A percentile compares a stretch with the other conserved stretches of the same genome.
Conservation (phyloP, 192 early-diverging fungal genomes). For the Backusella tarrabulga region DNA sequence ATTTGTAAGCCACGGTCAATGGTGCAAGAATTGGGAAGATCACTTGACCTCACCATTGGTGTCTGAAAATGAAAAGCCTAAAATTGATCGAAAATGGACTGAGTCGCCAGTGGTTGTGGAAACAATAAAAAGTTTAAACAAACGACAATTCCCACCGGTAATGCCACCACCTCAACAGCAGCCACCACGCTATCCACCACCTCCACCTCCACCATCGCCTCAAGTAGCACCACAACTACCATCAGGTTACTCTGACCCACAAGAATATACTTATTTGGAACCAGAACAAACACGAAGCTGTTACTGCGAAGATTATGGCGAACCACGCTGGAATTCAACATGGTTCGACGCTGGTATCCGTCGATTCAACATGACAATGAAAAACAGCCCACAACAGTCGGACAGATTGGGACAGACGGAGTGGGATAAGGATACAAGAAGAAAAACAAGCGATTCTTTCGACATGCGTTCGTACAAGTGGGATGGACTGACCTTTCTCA, state of each 20-base stretch:
- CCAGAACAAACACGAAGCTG: constrained; percentile 23
- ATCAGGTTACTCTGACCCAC: neutral
- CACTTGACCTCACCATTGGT: neutral
- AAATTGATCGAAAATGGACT: constrained; percentile 2
- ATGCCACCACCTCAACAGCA: neutral
- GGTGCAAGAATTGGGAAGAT: constrained; percentile 30
- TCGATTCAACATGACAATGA: constrained; percentile 22
- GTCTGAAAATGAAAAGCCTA: neutral
- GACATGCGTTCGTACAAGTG: constrained; percentile 39
- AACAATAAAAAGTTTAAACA: neutral
- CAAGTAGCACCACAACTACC: neutral
- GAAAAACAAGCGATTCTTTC: neutral
- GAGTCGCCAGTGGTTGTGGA: neutral
- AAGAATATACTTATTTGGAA: neutral
- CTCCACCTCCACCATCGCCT: neutral
- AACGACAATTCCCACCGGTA: neutral
- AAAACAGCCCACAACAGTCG: constrained; percentile 8
- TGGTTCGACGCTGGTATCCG: constrained; percentile 27
- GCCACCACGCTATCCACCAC: neutral
- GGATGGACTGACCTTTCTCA: constrained; percentile 47
- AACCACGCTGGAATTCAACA: constrained; percentile 26
- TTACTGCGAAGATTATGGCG: constrained; percentile 46
- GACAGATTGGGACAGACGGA: constrained; percentile 6
- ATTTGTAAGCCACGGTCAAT: constrained; percentile 41
- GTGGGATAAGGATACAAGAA: constrained; percentile 1